Percentiles rank a stretch among this genome's conserved stretches.
phyloP scores from a whole-genome alignment of 768 basidiomycete species.

The Trametopsis cervina region DNA sequence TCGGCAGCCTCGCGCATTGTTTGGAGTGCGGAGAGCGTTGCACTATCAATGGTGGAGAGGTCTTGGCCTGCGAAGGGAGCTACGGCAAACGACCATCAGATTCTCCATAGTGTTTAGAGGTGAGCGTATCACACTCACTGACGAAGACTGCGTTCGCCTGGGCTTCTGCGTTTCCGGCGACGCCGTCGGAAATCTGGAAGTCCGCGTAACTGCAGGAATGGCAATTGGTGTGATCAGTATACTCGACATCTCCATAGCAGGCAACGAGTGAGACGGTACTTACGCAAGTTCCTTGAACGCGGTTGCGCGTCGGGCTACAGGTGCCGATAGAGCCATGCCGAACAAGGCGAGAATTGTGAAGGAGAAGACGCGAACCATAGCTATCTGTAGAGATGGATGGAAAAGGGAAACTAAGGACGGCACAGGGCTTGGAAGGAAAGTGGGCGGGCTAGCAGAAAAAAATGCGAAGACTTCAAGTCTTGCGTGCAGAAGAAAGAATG shows the following conservation, averaged over 20 bases:
- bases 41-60: constrained; percentile 26
- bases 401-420: background rate
- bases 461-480: background rate
- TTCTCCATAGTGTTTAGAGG: background rate
- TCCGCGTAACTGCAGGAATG: constrained; percentile 25
- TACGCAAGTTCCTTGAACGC: background rate
- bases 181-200: constrained; percentile 35
- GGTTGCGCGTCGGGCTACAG: background rate
- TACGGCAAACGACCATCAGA: constrained; percentile 4
- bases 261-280: too few species aligned
- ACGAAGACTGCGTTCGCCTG: constrained; percentile 35
- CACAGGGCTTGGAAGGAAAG: background rate
- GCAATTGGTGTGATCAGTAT: too few species aligned
- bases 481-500: background rate
- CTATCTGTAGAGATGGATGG: background rate
- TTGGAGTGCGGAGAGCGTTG: constrained; percentile 20
- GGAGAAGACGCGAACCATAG: background rate
- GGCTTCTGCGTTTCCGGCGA: constrained; percentile 29
- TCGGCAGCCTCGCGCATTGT: constrained; percentile 33
- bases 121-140: constrained; percentile 9
- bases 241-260: too few species aligned
- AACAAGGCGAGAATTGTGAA: background rate
- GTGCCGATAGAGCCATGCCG: background rate
- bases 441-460: background rate
- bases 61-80: constrained; percentile 28